phyloP scores from a whole-genome alignment of 805 yeast genomes.

The Nakazawaea ambrosiae region DNA sequence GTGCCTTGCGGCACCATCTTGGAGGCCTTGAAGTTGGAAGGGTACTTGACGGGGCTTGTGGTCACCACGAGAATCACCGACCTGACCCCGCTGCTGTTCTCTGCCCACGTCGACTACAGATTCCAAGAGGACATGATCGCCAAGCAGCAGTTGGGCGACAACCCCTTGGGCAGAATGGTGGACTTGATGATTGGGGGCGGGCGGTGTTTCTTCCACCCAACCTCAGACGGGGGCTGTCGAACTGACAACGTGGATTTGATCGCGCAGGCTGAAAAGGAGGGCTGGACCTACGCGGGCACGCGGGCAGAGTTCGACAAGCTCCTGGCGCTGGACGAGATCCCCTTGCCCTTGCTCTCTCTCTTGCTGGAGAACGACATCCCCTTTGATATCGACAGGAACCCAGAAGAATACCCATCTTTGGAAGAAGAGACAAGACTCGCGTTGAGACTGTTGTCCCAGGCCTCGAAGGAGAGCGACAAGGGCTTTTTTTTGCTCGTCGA shows the following conservation, averaged over 20 bases:
- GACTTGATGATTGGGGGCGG: slow-evolving; percentile 92
- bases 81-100: slow-evolving; percentile 91
- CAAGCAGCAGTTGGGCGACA: slow-evolving; percentile 75
- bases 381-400: slow-evolving; percentile 72
- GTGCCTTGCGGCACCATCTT: slow-evolving; percentile 83
- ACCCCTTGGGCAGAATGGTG: slow-evolving; percentile 71
- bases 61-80: slow-evolving; percentile 91
- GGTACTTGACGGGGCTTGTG: slow-evolving; percentile 81
- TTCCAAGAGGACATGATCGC: slow-evolving; percentile 82
- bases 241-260: slow-evolving; percentile 64
- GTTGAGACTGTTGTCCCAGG: slow-evolving; percentile 55
- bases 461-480: slow-evolving; percentile 63
- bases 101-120: slow-evolving; percentile 72
- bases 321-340: slow-evolving; percentile 51
- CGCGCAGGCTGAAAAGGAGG: slow-evolving; percentile 49
- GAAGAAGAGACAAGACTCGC: slow-evolving; percentile 77
- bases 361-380: slow-evolving; percentile 77
- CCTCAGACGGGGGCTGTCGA: slow-evolving; percentile 56
- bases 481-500: slow-evolving; percentile 86
- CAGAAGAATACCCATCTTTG: slow-evolving; percentile 59
- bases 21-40: slow-evolving; percentile 79
- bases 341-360: slow-evolving; percentile 70
- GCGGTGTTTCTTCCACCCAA: slow-evolving; percentile 71
- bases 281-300: slow-evolving; percentile 61
- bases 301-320: slow-evolving; percentile 52